Evolutionary conservation across 2,329 filamentous ascomycete genomes (phyloP), one percentile per base, ranked within the genome.

Genomic region (Pseudogymnoascus destructans): DNA sequence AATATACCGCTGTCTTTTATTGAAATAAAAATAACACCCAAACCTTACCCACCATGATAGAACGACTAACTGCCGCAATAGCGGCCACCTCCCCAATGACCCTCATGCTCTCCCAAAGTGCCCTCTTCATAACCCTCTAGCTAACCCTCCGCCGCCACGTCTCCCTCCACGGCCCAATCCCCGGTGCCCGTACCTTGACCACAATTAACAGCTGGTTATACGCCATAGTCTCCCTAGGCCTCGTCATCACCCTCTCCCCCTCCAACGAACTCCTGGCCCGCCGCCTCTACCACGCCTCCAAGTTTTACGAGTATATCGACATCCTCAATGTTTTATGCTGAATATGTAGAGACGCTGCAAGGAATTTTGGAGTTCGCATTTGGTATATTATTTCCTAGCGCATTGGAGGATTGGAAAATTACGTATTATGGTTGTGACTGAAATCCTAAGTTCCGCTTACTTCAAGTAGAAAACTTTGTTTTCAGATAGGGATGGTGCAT

Each of bases 281-380:
- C 13, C 38, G 46, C 10, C 30, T 66, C 5, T 70, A 64, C 42
- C 66, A 69, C 49, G 57, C 62, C 7, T 68, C 66, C 49, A 70
- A 68, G 57, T 64, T 70, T 38, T 69, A 69, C 57, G 67, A 70
- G 55, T 68, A 68, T 58, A 40, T 68, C 23, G 67, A 70, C 55
- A 65, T 69, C 11, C 62, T 70, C 30, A 65, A 62, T 27, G n/a
- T 49, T 49, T 27, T 27, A 17, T 27, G 23, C 23, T 49, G 3
- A 9, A 23, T 15, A n/a, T 25, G 21, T 7, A 49, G 17, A 13
- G 42, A 15, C 13, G 23, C 2, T 9, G n/a, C 7, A 10, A 15
- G 42, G 4, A 27, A 49, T 27, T 17, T 25, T 27, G n/a, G 42
- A 15, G 42, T 15, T 21, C 6, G 10, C 7, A 6, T 13, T 3